Percentiles rank a stretch among this genome's conserved stretches.
These are phyloP conservation scores for Plasmodium vivax DNA, from an alignment of 169 alveolate species.

Conservation along the genomic window DNA sequence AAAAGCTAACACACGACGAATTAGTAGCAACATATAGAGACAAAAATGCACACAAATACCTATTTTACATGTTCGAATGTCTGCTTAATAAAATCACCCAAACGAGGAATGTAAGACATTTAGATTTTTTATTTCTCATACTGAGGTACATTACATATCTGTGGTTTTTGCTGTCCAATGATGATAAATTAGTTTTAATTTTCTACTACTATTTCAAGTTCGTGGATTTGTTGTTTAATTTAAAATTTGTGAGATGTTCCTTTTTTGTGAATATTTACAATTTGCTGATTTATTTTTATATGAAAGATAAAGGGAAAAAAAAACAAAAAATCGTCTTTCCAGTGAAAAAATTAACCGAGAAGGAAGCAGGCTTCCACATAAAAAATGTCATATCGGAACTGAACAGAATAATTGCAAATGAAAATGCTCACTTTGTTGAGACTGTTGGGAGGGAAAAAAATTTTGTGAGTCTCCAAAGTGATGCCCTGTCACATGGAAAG, in stretches of 20 bases:
- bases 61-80: constrained; percentile 63
- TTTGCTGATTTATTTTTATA: constrained; percentile 16
- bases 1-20: constrained; percentile 24
- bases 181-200: constrained; percentile 41
- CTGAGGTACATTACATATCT: constrained; percentile 58
- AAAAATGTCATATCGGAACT: constrained; percentile 20
- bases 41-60: constrained; percentile 44
- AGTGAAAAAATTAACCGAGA: constrained; percentile 25
- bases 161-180: constrained; percentile 54
- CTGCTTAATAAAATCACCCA: constrained; percentile 24
- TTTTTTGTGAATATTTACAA: constrained; percentile 49
- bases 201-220: constrained; percentile 63
- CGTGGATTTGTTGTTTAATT: constrained; percentile 41
- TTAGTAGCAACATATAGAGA: constrained; percentile 33
- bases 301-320: constrained; percentile 18
- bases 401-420: constrained; percentile 38
- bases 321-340: constrained; percentile 20
- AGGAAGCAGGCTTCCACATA: constrained; percentile 12
- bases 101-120: constrained; percentile 34
- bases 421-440: constrained; percentile 18
- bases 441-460: neutral
- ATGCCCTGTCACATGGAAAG: neutral
- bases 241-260: constrained; percentile 33
- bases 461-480: neutral
- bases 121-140: constrained; percentile 51